Base-by-base conservation (phyloP, 192 early-diverging fungal genomes). In the Backusella luteola region DNA sequence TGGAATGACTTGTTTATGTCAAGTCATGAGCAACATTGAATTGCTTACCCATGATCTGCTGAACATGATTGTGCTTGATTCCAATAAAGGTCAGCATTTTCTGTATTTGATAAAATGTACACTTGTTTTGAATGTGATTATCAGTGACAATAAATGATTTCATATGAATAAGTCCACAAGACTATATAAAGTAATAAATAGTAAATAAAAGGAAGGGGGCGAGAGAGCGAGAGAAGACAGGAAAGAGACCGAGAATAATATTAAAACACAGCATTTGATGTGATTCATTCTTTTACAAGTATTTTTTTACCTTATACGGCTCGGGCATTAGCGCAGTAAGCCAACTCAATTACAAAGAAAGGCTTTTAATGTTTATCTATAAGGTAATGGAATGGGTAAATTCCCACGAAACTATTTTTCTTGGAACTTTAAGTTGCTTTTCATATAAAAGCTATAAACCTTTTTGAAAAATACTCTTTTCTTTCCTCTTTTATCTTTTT, bases 81-180 rank as follows among this genome's bases (percentile, higher is more conserved):
- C 76, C 76, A 66, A 77, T 77, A 34, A 77, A 77, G 1, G 53
- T 52, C 14, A 77, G 70, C 17, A 77, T 46, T n/a, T 29, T 34
- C 36, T 77, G 67, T 29, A 77, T n/a, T 66, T 77, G 69, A 67
- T 77, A 75, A 38, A 32, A 63, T 19, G 73, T 74, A 34, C 73
- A 74, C n/a, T 63, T 63, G 21, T 23, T 29, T 14, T 63, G 56
- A 12, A 14, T 38, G 34, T 42, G 39, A 46, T 72, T 29, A 49
- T 72, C 70, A 32, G 23, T 72, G 12, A 46, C 41, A 39, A 15
- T 29, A 42, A 46, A 26, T 42, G 39, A 32, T 46, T 44, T 34
- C 32, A 29, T 23, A 32, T 46, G 21, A 34, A 42, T 44, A 39
- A 39, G 8, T 39, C 46, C 14, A 71, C 2, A 42, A 72, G 44